Evolutionary conservation across 495 filamentous ascomycete species (phyloP).

Genomic region (Lichenothelia convexa): DNA sequence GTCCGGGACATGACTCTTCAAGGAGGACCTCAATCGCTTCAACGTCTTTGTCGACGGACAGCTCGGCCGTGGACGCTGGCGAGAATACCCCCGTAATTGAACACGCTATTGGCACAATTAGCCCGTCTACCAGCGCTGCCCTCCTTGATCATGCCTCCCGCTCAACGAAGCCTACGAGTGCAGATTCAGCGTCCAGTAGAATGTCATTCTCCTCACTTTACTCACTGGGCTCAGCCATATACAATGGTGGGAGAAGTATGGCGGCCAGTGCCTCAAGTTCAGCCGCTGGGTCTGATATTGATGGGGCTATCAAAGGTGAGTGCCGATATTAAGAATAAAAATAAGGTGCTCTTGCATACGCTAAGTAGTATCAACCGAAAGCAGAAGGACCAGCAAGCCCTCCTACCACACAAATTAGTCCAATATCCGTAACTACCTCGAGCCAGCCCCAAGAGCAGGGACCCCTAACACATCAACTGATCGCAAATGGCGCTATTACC

Average conservation of each 20-base stretch:
- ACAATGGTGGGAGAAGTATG: slow-evolving; percentile 11
- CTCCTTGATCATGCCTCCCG: too few relatives aligned
- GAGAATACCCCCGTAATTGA: slow-evolving; percentile 12
- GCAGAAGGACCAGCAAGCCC: too few relatives aligned
- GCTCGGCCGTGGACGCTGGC: slow-evolving; percentile 10
- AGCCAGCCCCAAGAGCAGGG: slow-evolving; percentile 16
- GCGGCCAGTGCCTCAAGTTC: slow-evolving; percentile 24
- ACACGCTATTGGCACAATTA: too few relatives aligned
- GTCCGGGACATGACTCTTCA: slow-evolving; percentile 6
- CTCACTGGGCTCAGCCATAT: slow-evolving; percentile 39
- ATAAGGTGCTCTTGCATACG: too few relatives aligned
- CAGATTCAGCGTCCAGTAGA: slow-evolving; percentile 35
- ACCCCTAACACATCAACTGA: too few relatives aligned
- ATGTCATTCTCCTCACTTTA: slow-evolving; percentile 49
- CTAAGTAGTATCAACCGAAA: too few relatives aligned
- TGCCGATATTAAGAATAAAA: too few relatives aligned
- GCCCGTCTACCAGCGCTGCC: too few relatives aligned
- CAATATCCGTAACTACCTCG: slow-evolving; percentile 36
- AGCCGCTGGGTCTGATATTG: slow-evolving; percentile 21
- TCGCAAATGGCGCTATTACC: neutral
- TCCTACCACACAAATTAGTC: slow-evolving; percentile 31
- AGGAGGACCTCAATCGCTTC: slow-evolving; percentile 10
- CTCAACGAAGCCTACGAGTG: slow-evolving; percentile 2
- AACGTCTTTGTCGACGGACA: slow-evolving; percentile 3
- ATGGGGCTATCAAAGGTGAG: slow-evolving; percentile 5